A percentile compares a stretch with the other conserved stretches of the same genome.
Evolutionary conservation across 805 yeast genomes (phyloP).

Genomic region (Priceomyces haplophilus): DNA sequence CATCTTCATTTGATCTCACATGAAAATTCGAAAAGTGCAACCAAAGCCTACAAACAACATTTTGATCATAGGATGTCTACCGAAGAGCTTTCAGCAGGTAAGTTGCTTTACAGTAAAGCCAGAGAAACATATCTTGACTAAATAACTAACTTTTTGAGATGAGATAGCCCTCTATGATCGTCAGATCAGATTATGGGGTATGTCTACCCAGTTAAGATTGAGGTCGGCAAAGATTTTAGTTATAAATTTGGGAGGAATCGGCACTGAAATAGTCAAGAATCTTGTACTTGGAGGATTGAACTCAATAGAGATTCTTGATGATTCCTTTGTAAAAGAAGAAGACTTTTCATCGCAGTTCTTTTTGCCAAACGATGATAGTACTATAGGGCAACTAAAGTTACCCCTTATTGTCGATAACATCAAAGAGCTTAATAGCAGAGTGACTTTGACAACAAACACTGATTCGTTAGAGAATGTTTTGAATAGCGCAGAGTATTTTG

Average conservation of each 20-base stretch:
- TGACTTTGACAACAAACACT: conserved; percentile 48
- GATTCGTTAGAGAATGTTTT: conserved; percentile 17
- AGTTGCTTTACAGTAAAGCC: conserved; percentile 1
- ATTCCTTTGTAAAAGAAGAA: conserved; percentile 47
- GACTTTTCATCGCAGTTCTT: conserved; percentile 79
- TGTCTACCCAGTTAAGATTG: conserved; percentile 81
- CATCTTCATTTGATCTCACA: neutral
- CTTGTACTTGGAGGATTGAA: conserved; percentile 88
- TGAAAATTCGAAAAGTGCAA: too few species aligned
- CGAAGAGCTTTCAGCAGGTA: conserved; percentile 11
- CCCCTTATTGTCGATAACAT: conserved; percentile 56
- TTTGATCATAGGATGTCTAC: conserved; percentile 4
- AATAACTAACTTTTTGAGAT: conserved; percentile 36
- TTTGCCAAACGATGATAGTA: conserved; percentile 47
- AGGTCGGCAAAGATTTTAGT: conserved; percentile 69
- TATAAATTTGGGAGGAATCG: conserved; percentile 71
- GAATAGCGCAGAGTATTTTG: conserved; percentile 37
- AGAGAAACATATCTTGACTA: neutral
- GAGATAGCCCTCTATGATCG: conserved; percentile 92
- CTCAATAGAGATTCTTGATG: conserved; percentile 66
- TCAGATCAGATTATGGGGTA: conserved; percentile 94
- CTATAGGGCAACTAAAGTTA: conserved; percentile 55
- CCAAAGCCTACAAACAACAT: too few species aligned
- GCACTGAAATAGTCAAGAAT: conserved; percentile 81
- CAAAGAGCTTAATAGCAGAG: conserved; percentile 77